These are phyloP conservation scores for Leptographium procerum DNA, from an alignment of 2,329 filamentous ascomycete genomes.

Conservation along the genomic window DNA sequence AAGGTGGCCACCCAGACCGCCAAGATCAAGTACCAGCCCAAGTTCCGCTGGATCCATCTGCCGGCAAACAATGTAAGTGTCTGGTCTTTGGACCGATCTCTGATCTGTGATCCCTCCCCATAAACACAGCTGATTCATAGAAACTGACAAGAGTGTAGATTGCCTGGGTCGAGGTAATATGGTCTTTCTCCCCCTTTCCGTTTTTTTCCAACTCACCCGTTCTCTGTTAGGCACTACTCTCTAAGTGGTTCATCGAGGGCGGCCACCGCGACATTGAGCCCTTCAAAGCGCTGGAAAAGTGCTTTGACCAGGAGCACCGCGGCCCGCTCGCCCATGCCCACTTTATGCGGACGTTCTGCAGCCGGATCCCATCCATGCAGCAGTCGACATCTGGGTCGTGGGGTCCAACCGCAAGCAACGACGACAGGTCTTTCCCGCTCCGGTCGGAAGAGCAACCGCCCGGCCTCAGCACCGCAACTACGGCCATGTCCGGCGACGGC, in stretches of 20 bases:
- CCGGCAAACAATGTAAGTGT: conserved; percentile 38
- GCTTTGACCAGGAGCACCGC: conserved; percentile 50
- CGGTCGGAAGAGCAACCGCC: conserved; percentile 18
- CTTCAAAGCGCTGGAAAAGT: conserved; percentile 50
- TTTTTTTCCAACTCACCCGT: not conserved
- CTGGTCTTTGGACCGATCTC: too few relatives aligned
- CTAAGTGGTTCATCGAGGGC: conserved; percentile 53
- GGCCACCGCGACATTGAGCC: conserved; percentile 50
- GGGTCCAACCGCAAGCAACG: too few relatives aligned
- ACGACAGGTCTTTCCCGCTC: conserved; percentile 15
- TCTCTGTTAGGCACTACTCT: conserved; percentile 34
- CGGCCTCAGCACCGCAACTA: conserved; percentile 12
- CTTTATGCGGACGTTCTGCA: conserved; percentile 50
- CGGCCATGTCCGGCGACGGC: not conserved
- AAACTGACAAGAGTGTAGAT: conserved; percentile 27
- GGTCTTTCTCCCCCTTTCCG: conserved; percentile 6
- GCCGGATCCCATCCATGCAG: conserved; percentile 29
- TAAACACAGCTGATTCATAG: too few relatives aligned
- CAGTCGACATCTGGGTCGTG: conserved; percentile 9
- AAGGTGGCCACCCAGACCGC: conserved; percentile 32
- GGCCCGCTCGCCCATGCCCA: conserved; percentile 46
- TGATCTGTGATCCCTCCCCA: not conserved
- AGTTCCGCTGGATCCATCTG: conserved; percentile 42
- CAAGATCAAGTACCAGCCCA: conserved; percentile 32
- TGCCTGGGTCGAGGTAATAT: conserved; percentile 44